These are phyloP conservation scores for Ustilago trichophora DNA, from an alignment of 1,284 basidiomycete genomes.

Conservation along the genomic window DNA sequence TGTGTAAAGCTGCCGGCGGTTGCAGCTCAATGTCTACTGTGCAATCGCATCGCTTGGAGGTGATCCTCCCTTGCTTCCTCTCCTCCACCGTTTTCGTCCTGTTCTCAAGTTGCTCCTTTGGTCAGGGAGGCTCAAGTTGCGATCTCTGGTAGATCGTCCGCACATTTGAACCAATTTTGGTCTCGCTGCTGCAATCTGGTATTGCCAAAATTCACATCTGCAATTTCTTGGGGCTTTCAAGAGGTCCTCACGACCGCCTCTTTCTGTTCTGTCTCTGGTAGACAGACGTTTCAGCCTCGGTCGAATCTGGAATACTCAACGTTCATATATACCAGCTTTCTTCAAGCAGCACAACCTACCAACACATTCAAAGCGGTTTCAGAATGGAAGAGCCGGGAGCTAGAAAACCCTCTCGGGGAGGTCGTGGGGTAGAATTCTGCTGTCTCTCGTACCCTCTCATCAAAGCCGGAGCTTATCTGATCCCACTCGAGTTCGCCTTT, in stretches of 20 bases:
- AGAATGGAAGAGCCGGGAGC: conserved; percentile 3
- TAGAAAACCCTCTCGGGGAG: background rate
- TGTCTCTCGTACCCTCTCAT: conserved; percentile 44
- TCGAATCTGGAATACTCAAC: no score
- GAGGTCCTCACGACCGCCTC: conserved; percentile 9
- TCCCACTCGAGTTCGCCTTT: conserved; percentile 44
- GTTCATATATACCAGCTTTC: no score
- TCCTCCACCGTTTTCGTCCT: conserved; percentile 2
- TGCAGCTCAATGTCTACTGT: no score
- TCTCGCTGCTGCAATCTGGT: conserved; percentile 24
- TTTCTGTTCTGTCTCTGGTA: conserved; percentile 14
- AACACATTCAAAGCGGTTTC: no score
- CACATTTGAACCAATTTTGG: no score
- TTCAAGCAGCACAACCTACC: no score
- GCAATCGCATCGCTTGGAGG: no score
- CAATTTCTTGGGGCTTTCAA: background rate
- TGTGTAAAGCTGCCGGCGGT: no score
- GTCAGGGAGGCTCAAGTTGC: background rate
- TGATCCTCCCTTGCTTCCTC: background rate
- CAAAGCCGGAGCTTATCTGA: conserved; percentile 47
- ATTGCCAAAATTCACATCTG: conserved; percentile 2
- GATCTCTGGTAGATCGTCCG: conserved; percentile 40
- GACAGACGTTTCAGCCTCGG: background rate
- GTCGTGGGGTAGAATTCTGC: conserved; percentile 43
- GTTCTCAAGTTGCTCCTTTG: background rate